These are phyloP conservation scores for Colletotrichum truncatum DNA, from an alignment of 2,329 filamentous ascomycete species.

Conservation along the genomic window DNA sequence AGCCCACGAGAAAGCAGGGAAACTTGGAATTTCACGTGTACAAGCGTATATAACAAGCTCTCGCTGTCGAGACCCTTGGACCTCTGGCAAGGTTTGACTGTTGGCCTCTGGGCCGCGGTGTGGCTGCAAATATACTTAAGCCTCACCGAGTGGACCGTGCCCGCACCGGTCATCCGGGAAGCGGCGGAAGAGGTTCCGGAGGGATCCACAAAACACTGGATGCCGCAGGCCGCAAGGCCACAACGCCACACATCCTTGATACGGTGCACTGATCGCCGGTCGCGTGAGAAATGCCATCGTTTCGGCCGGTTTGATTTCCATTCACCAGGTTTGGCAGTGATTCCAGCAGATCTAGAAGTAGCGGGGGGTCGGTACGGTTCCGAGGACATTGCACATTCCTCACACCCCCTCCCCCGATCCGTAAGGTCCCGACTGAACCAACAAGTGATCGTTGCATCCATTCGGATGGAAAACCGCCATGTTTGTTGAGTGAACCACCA, in stretches of 20 bases:
- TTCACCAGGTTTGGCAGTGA: constrained; percentile 7
- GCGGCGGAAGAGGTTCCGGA: constrained; percentile 23
- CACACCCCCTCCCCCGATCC: neutral
- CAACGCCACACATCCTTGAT: neutral
- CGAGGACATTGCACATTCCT: constrained; percentile 3
- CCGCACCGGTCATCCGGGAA: constrained; percentile 23
- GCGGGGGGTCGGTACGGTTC: constrained; percentile 6
- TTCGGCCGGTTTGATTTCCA: constrained; percentile 27
- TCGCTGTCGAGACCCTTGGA: too few relatives aligned
- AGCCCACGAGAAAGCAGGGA: too few relatives aligned
- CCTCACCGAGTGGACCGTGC: constrained; percentile 22
- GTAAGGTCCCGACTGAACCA: neutral
- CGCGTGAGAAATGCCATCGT: constrained; percentile 21
- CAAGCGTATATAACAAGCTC: too few relatives aligned
- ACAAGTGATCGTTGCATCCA: neutral
- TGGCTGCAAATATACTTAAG: neutral
- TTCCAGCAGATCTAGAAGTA: neutral
- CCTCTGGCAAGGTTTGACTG: neutral
- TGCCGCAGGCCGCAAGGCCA: constrained; percentile 5
- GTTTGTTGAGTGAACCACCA: neutral
- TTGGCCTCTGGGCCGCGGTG: neutral
- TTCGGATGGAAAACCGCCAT: neutral
- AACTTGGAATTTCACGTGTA: too few relatives aligned
- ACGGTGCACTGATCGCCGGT: constrained; percentile 18
- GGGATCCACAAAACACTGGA: neutral